Percentiles rank a stretch among this genome's conserved stretches.
phyloP scores from a whole-genome alignment of 257 asterid species.

The Rehmannia glutinosa region DNA sequence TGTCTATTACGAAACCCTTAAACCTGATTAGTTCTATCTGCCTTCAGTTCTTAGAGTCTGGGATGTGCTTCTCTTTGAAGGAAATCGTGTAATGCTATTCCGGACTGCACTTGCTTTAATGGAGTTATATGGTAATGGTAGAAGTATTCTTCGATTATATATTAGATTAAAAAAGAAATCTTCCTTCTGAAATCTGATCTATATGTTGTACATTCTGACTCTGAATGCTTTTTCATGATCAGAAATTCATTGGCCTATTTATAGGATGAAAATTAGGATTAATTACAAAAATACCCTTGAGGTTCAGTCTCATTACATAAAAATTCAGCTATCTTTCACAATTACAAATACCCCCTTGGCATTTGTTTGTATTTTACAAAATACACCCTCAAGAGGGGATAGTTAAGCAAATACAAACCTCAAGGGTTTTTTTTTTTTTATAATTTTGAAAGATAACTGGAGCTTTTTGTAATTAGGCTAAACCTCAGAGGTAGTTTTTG shows the following conservation, averaged over 20 bases:
- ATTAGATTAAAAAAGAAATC: not conserved
- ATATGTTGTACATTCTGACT: too few relatives aligned
- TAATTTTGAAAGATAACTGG: too few relatives aligned
- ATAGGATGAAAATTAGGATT: too few relatives aligned
- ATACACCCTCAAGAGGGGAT: too few relatives aligned
- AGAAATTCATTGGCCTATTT: too few relatives aligned
- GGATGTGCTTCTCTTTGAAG: constrained; percentile 97
- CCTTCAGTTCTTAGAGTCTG: constrained; percentile 90
- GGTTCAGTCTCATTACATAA: not conserved
- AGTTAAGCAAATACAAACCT: too few relatives aligned
- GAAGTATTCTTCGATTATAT: constrained; percentile 1
- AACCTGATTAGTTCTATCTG: constrained; percentile 22
- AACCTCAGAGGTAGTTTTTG: too few relatives aligned
- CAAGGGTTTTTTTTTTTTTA: too few relatives aligned
- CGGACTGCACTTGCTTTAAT: constrained; percentile 81
- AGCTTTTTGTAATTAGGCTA: not conserved
- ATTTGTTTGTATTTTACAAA: too few relatives aligned
- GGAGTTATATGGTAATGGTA: constrained; percentile 77
- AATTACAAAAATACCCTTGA: not conserved
- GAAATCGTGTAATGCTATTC: constrained; percentile 95
- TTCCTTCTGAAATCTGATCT: too few relatives aligned
- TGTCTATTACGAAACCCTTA: not conserved
- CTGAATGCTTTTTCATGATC: too few relatives aligned
- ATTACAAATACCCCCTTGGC: too few relatives aligned
- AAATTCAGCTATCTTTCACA: not conserved